A percentile compares a stretch with the other conserved stretches of the same genome.
Evolutionary conservation across 176 grass and related monocot species (phyloP).

Genomic region (Oryza australiensis): DNA sequence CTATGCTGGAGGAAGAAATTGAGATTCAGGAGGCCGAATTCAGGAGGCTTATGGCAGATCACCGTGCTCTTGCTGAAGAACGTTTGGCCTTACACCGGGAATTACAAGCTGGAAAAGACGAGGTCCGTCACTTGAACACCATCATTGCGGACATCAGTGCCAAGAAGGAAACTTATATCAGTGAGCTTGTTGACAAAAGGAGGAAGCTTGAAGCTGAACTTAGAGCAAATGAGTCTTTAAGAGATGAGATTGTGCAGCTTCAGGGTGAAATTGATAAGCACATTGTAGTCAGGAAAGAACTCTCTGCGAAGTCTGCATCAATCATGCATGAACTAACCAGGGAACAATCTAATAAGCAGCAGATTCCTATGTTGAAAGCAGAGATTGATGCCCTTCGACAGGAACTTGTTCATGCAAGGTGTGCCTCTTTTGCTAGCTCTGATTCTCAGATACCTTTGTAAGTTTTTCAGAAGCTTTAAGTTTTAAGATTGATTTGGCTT

Average conservation of each 20-base stretch:
- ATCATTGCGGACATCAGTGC: slow-evolving; percentile 53
- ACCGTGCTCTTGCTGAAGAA: slow-evolving; percentile 55
- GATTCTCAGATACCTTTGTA: neutral
- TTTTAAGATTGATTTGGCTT: slow-evolving; percentile 32
- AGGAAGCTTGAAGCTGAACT: slow-evolving; percentile 76
- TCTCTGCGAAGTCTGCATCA: slow-evolving; percentile 54
- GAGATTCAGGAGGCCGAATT: slow-evolving; percentile 49
- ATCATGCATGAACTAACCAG: slow-evolving; percentile 53
- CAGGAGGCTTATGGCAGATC: slow-evolving; percentile 56
- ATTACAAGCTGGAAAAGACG: slow-evolving; percentile 50
- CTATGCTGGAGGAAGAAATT: slow-evolving; percentile 53
- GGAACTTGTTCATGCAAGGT: slow-evolving; percentile 61
- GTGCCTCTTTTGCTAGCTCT: slow-evolving; percentile 25
- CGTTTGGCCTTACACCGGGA: slow-evolving; percentile 47
- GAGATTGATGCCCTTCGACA: slow-evolving; percentile 56
- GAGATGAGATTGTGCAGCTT: slow-evolving; percentile 55
- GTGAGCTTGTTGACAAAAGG: slow-evolving; percentile 62
- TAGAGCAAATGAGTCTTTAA: slow-evolving; percentile 55
- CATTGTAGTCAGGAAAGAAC: slow-evolving; percentile 51
- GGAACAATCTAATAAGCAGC: slow-evolving; percentile 49
- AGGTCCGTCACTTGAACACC: slow-evolving; percentile 50
- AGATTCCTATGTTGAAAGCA: slow-evolving; percentile 52
- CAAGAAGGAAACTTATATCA: slow-evolving; percentile 56
- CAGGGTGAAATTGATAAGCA: slow-evolving; percentile 60
- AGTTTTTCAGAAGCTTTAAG: neutral